These are phyloP conservation scores for Aquanectria penicillioides DNA, from an alignment of 2,329 filamentous ascomycete genomes.

Conservation along the genomic window DNA sequence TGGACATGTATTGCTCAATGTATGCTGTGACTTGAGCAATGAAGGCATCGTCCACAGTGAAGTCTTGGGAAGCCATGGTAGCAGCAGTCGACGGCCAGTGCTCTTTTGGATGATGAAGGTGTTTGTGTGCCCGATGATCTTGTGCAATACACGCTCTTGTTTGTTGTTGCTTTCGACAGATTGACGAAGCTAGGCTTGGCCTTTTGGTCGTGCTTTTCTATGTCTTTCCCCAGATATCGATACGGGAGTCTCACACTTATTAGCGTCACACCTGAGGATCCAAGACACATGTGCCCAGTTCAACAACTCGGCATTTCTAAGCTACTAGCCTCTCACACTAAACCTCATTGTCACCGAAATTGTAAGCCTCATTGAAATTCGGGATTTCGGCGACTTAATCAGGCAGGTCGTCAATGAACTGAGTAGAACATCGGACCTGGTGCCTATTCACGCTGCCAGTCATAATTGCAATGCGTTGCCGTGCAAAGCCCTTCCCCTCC, in stretches of 20 bases:
- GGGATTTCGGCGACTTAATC: not conserved
- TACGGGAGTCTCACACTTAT: not conserved
- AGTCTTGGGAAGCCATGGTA: conserved; percentile 37
- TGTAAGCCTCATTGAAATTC: too few species aligned
- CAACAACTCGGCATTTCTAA: not conserved
- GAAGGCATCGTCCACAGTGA: conserved; percentile 50
- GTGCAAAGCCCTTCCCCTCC: too few species aligned
- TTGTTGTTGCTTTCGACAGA: not conserved
- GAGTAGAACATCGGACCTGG: not conserved
- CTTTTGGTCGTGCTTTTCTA: too few species aligned
- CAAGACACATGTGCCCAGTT: not conserved
- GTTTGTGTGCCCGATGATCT: not conserved
- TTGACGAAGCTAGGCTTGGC: not conserved
- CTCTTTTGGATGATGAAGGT: not conserved
- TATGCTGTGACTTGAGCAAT: conserved; percentile 70
- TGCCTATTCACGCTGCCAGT: conserved; percentile 3
- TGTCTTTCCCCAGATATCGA: not conserved
- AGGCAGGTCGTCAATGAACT: not conserved
- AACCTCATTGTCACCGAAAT: too few species aligned
- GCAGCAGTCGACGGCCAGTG: not conserved
- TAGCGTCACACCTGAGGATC: not conserved
- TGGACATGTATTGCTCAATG: conserved; percentile 77
- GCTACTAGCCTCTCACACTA: not conserved
- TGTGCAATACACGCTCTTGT: too few species aligned
- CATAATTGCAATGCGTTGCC: not conserved